These are phyloP conservation scores for Elsinoe necatrix DNA, from an alignment of 2,329 filamentous ascomycete genomes.

Conservation along the genomic window DNA sequence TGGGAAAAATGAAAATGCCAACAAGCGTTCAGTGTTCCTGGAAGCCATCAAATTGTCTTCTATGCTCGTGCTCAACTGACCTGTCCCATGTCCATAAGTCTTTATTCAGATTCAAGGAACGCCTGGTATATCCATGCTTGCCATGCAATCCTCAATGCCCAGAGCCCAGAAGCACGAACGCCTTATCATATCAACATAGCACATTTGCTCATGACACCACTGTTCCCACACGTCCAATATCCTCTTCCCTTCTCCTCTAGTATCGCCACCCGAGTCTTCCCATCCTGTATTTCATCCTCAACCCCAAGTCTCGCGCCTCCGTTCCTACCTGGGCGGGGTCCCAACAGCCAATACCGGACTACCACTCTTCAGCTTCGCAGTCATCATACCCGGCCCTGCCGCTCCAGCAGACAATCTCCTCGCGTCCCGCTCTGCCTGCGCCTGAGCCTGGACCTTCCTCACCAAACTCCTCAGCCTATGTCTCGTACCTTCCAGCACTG, in stretches of 20 bases:
- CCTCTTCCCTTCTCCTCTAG: neutral
- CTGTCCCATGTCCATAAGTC: neutral
- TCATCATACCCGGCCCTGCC: neutral
- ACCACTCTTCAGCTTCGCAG: conserved; percentile 5
- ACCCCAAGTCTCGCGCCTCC: neutral
- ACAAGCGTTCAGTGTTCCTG: too few relatives aligned
- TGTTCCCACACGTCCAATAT: neutral
- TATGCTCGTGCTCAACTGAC: too few relatives aligned
- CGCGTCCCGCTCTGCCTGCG: conserved; percentile 9
- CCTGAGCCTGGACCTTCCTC: conserved; percentile 16
- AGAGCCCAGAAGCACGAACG: neutral
- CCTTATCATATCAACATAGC: neutral
- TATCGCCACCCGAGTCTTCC: neutral
- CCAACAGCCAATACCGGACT: conserved; percentile 7
- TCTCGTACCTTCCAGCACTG: conserved; percentile 18
- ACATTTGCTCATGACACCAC: neutral
- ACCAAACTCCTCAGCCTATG: conserved; percentile 15
- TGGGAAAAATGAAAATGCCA: too few relatives aligned
- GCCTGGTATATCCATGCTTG: neutral
- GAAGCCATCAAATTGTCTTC: too few relatives aligned
- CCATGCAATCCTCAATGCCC: neutral
- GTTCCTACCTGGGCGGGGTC: conserved; percentile 1
- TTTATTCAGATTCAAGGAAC: neutral
- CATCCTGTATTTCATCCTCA: neutral
- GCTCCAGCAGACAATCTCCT: neutral